Evolutionary conservation across 768 basidiomycete species (phyloP), one percentile per base, ranked within the genome.

Genomic region (Mycena metata): DNA sequence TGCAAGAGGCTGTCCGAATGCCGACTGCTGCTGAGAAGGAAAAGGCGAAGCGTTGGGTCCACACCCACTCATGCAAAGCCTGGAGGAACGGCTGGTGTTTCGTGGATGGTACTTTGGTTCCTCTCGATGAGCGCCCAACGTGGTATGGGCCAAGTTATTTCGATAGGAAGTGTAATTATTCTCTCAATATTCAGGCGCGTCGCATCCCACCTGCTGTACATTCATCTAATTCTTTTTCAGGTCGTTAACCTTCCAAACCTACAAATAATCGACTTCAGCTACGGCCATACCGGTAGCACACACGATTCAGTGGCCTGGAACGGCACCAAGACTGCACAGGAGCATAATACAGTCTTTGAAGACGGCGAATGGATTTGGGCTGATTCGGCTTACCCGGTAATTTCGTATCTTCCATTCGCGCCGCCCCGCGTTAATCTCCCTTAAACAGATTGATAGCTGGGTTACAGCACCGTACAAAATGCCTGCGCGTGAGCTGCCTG

Each of bases 31-130:
- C 64, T 6, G 82, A 83, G 67, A 83, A 81, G 66, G 76, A 80
- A 59, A 57, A 66, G 15, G 82, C 81, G 33, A 83, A 82, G 73
- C n/a, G 19, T 2, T 84, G 81, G 82, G 79, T 84, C 6, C 74
- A 79, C 47, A 57, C 66, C 35, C 56, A 76, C 23, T 75, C 80
- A 26, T 78, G 83, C 72, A 30, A 59, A 41, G 66, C 72, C 17
- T 85, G 82, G 82, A 49, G 75, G 1, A 46, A 79, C 59, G n/a
- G n/a, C n/a, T n/a, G n/a, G n/a, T n/a, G n/a, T n/a, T n/a, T n/a
- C n/a, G n/a, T n/a, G n/a, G n/a, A n/a, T n/a, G n/a, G n/a, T n/a
- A n/a, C n/a, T n/a, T n/a, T n/a, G n/a, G n/a, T n/a, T n/a, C n/a
- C n/a, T n/a, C n/a, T n/a, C n/a, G n/a, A n/a, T n/a, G n/a, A n/a